Percentiles rank a stretch among this genome's conserved stretches.
Conservation (phyloP, 1,139 yeast species). For the Taphrina pruni region DNA sequence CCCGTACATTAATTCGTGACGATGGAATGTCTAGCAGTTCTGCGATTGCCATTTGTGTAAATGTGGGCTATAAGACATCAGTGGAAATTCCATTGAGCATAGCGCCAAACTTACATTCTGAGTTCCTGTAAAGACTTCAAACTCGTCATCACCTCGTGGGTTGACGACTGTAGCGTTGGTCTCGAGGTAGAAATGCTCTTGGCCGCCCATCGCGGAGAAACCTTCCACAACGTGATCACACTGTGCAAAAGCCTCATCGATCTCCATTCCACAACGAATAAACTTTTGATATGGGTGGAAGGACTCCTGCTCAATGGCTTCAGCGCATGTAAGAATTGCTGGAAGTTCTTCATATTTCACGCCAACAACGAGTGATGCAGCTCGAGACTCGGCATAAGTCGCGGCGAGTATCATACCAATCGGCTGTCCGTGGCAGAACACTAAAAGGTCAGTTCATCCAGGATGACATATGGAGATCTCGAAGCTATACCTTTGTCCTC, state of each 20-base stretch:
- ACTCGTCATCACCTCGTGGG: constrained; percentile 56
- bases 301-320: constrained; percentile 54
- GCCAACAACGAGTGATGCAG: constrained; percentile 56
- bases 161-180: constrained; percentile 56
- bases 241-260: constrained; percentile 52
- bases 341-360: constrained; percentile 56
- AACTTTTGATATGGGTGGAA: constrained; percentile 52
- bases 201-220: constrained; percentile 55
- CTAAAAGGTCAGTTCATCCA: constrained; percentile 43
- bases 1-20: constrained; percentile 54
- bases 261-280: constrained; percentile 54
- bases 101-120: constrained; percentile 49
- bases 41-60: constrained; percentile 55
- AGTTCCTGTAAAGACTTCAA: constrained; percentile 55
- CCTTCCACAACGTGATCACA: constrained; percentile 55
- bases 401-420: constrained; percentile 56
- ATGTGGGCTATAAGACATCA: constrained; percentile 50
- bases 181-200: constrained; percentile 59
- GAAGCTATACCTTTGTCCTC: constrained; percentile 50
- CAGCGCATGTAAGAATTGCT: constrained; percentile 55
- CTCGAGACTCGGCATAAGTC: constrained; percentile 54
- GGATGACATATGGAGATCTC: too few species aligned
- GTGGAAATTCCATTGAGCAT: background rate
- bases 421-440: constrained; percentile 55
- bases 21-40: constrained; percentile 56